Evolutionary conservation across 2,329 filamentous ascomycete genomes (phyloP), one percentile per base, ranked within the genome.

Genomic region (Rhinocladiella similis): DNA sequence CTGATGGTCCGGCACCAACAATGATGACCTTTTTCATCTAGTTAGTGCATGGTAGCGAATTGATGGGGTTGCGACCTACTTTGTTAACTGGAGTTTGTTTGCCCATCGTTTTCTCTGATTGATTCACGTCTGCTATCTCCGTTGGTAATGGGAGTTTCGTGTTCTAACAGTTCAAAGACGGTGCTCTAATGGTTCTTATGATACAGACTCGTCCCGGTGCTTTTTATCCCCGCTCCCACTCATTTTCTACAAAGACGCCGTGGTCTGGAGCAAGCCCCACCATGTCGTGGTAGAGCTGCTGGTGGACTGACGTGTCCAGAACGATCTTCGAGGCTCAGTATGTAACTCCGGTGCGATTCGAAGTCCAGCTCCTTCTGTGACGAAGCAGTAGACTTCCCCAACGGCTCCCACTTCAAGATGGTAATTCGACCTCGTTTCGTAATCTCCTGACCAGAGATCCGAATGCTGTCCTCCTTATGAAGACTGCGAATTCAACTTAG

Each of bases 1-100:
- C 70, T 3, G 67, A 68, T 0, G 70, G 70, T 6, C 69, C 70
- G 13, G 70, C 69, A 19, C 69, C 68, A 12, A 72, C 69, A n/a
- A 72, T 58, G 52, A 59, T 59, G 39, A 57, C 29, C 57, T 60
- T 19, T 5, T 5, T 12, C 16, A 6, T 12, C 18, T 47, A 10
- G 33, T 16, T 18, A 18, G 16, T 10, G 16, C 16, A 6, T 16
- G 5, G 45, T 25, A n/a, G 5, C 7, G 16, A 18, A 29, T 29
- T 7, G 9, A 14, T 12, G 3, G 18, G 7, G 18, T 13, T 10
- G 20, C 20, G 33, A 53, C 55, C 16, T 19, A 60, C 57, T 27
- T 60, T 60, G 38, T 50, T 41, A 14, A 60, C 57, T 14, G 45
- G 25, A 2, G 50, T 49, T 41, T 60, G 38, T 22, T 57, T 60